Conservation (phyloP, 2,329 filamentous ascomycete genomes). For the Aspergillus proliferans region DNA sequence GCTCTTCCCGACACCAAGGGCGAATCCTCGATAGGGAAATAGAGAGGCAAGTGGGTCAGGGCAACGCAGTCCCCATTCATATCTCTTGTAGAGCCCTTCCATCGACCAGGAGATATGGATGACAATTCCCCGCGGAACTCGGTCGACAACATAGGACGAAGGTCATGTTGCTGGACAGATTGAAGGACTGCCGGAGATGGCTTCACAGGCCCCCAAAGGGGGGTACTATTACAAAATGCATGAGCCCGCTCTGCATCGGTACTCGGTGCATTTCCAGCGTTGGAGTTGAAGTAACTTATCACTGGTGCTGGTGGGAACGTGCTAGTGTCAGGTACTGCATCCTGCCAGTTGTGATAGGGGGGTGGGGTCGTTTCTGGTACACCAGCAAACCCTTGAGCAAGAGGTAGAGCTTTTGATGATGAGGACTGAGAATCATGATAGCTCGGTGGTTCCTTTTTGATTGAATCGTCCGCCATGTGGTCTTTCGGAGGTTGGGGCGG, state of each 20-base stretch:
- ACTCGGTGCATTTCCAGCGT: conserved; percentile 51
- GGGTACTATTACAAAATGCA: conserved; percentile 47
- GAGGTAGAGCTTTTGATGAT: background rate
- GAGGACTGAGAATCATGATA: background rate
- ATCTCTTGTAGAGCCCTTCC: conserved; percentile 40
- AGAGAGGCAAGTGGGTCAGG: conserved; percentile 51
- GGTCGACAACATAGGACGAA: conserved; percentile 40
- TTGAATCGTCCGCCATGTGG: background rate
- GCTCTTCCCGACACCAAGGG: conserved; percentile 39
- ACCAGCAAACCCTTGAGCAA: background rate
- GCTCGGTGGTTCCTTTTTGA: background rate
- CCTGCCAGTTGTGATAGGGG: conserved; percentile 58
- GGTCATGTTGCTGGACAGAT: conserved; percentile 38
- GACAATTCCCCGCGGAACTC: conserved; percentile 38
- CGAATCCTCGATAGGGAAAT: conserved; percentile 47
- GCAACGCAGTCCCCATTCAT: conserved; percentile 47
- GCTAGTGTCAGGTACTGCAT: conserved; percentile 52
- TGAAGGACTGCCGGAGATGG: conserved; percentile 39
- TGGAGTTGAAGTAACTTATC: conserved; percentile 47
- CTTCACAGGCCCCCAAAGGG: conserved; percentile 45
- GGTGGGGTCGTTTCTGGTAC: conserved; percentile 36
- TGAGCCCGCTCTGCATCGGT: conserved; percentile 53
- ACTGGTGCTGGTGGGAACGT: conserved; percentile 56
- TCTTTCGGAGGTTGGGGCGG: background rate
- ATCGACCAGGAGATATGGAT: conserved; percentile 31